Base-by-base conservation (phyloP, 2,329 filamentous ascomycete species). In the Colletotrichum endophyticum region DNA sequence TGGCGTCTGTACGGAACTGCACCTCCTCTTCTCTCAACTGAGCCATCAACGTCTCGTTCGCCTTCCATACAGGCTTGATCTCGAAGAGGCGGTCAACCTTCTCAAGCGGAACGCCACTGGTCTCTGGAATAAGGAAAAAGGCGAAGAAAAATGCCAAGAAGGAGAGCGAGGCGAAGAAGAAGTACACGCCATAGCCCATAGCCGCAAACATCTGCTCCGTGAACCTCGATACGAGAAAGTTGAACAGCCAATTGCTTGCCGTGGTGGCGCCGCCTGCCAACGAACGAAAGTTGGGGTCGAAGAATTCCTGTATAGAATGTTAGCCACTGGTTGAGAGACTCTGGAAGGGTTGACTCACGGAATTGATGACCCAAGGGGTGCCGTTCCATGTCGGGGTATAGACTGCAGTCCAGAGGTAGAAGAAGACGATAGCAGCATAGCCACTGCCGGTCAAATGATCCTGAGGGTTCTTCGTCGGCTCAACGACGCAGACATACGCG, bases 321-420 rank as follows among this genome's bases (percentile, higher is more conserved):
- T 25, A 19, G 12, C 13, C 6, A 30, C 7, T n/a, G n/a, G 19
- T n/a, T 11, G 5, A n/a, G 19, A 6, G 6, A n/a, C 9, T n/a
- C 19, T n/a, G 39, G 39, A n/a, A 49, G 39, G 19, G 19, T 49
- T 5, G 13, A 63, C 71, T 19, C 62, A 77, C 75, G 8, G 72
- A 77, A 83, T 92, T 92, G 78, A 91, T 84, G 13, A 93, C 91
- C 92, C 92, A 93, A 0, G 91, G 91, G 0, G 90, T 92, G 6
- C 90, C 90, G 78, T 92, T 91, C 90, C 90, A 92, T 0, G 88
- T 86, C 0, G 87, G 90, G 0, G 90, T 92, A 81, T 93, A 93
- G 77, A 90, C 72, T 7, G 75, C 75, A 11, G 75, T 77, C 90
- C 91, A 94, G 3, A 94, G 86, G 80, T 94, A 94, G 85, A 94